Conservation (phyloP, 306 rosid genomes). For the Vigna angularis region DNA sequence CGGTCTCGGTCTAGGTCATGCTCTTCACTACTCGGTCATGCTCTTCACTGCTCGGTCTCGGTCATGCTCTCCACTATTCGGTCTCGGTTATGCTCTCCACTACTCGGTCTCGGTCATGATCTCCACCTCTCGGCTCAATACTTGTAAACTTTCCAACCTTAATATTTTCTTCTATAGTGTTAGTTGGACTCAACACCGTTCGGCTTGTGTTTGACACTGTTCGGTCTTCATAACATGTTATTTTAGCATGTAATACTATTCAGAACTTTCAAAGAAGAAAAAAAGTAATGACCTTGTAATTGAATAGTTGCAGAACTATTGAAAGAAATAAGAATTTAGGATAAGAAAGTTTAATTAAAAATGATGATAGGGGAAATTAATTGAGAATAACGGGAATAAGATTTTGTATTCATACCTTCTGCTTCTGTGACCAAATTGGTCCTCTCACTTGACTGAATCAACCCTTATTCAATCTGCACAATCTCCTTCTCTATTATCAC, state of each 20-base stretch:
- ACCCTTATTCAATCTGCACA: conserved; percentile 87
- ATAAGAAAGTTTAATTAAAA: not conserved
- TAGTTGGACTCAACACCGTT: too few species aligned
- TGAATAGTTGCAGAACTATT: conserved; percentile 30
- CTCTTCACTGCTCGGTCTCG: too few species aligned
- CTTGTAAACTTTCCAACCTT: too few species aligned
- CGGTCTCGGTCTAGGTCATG: too few species aligned
- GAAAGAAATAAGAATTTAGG: not conserved
- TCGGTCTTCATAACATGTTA: conserved; percentile 10
- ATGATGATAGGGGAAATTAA: not conserved
- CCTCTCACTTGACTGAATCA: conserved; percentile 70
- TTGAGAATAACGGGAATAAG: conserved; percentile 21
- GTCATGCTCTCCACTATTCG: too few species aligned
- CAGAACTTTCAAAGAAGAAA: too few species aligned
- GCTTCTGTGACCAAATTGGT: conserved; percentile 51
- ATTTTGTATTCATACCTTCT: conserved; percentile 63
- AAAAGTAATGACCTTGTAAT: conserved; percentile 13
- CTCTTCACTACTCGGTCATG: too few species aligned
- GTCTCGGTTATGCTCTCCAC: too few species aligned
- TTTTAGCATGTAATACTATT: conserved; percentile 1
- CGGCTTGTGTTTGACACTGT: too few species aligned
- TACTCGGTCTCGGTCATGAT: too few species aligned
- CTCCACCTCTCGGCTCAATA: too few species aligned
- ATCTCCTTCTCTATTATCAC: conserved; percentile 93
- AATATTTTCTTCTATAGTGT: too few species aligned